phyloP scores from a whole-genome alignment of 1,284 basidiomycete species.

The Takashimella tepidaria region DNA sequence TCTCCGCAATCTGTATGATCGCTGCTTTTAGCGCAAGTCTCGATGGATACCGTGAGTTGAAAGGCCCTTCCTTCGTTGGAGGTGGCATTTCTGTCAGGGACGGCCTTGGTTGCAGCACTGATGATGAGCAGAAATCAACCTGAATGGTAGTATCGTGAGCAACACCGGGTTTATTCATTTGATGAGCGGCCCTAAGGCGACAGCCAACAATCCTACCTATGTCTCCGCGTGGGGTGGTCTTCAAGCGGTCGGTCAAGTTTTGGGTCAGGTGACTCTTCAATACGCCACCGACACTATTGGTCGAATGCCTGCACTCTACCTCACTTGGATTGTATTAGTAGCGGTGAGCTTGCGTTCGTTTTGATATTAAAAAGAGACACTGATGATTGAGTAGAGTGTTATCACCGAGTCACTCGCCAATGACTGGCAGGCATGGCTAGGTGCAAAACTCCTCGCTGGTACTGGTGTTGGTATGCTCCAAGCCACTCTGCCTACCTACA shows the following conservation, averaged over 20 bases:
- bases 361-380: background rate
- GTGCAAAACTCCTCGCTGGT: constrained; percentile 27
- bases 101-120: background rate
- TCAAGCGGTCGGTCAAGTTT: constrained; percentile 22
- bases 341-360: constrained; percentile 12
- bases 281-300: constrained; percentile 25
- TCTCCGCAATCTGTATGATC: constrained; percentile 5
- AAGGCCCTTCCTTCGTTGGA: no score
- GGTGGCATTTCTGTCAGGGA: background rate
- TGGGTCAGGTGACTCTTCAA: constrained; percentile 22
- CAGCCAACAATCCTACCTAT: constrained; percentile 12
- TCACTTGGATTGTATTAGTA: constrained; percentile 23
- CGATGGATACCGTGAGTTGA: constrained; percentile 16
- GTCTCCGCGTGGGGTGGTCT: constrained; percentile 30
- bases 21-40: constrained; percentile 12
- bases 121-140: constrained; percentile 33
- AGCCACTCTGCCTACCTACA: constrained; percentile 24
- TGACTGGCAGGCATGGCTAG: constrained; percentile 20
- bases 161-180: constrained; percentile 28
- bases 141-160: constrained; percentile 25
- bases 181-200: constrained; percentile 10
- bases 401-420: constrained; percentile 14
- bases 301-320: constrained; percentile 22
- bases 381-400: constrained; percentile 8
- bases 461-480: constrained; percentile 25